Conservation (phyloP, 2,329 filamentous ascomycete species). For the Akanthomyces muscarius region DNA sequence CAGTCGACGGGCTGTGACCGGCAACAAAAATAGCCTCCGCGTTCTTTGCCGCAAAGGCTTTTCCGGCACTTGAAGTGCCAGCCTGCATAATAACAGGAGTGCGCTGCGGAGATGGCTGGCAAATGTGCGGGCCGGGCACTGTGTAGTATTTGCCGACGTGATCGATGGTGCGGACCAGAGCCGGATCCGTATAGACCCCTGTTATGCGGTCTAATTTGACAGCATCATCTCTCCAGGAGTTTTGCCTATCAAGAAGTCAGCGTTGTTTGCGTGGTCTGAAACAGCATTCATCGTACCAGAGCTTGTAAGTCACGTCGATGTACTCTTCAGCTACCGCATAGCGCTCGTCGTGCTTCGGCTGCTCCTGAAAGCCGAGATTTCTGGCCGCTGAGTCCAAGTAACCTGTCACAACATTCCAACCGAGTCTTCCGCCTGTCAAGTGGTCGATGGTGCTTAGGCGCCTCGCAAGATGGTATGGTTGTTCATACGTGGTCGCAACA, state of each 20-base stretch:
- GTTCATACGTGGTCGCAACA: conserved; percentile 63
- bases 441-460: conserved; percentile 65
- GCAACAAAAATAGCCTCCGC: conserved; percentile 63
- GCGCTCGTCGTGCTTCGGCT: conserved; percentile 46
- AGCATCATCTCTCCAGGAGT: conserved; percentile 58
- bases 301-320: conserved; percentile 54
- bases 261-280: background rate
- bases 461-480: conserved; percentile 63
- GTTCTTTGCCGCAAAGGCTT: conserved; percentile 57
- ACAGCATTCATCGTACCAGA: conserved; percentile 44
- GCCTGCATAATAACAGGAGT: conserved; percentile 63
- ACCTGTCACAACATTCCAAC: conserved; percentile 57
- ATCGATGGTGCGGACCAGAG: conserved; percentile 57
- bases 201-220: conserved; percentile 51
- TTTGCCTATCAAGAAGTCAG: conserved; percentile 25
- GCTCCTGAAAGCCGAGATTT: conserved; percentile 55
- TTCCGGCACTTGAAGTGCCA: conserved; percentile 57
- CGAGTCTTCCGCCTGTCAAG: conserved; percentile 55
- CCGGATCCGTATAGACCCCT: conserved; percentile 41
- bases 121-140: conserved; percentile 57
- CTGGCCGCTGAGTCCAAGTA: conserved; percentile 64
- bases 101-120: conserved; percentile 58
- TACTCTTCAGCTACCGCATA: conserved; percentile 60
- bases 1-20: conserved; percentile 51
- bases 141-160: conserved; percentile 57